Conservation (phyloP, 2,329 filamentous ascomycete species). For the Fusarium musae region DNA sequence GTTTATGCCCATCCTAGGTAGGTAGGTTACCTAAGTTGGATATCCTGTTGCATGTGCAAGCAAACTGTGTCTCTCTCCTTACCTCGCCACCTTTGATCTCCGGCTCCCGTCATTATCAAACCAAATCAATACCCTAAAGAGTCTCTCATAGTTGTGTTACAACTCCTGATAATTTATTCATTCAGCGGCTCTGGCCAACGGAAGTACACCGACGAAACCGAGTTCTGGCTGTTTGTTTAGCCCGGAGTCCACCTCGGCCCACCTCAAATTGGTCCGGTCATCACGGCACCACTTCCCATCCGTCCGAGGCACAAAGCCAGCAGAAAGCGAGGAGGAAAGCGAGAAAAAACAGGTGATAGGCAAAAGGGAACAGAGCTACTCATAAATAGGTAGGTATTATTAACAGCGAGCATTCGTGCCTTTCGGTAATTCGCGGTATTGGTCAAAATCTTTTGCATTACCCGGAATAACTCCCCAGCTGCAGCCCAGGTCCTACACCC, state of each 20-base stretch:
- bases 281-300: conserved; percentile 36
- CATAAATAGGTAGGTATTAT: conserved; percentile 21
- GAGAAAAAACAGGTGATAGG: conserved; percentile 19
- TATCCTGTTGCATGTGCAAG: conserved; percentile 30
- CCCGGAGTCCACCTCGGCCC: conserved; percentile 38
- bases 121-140: neutral
- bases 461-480: conserved; percentile 5
- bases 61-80: conserved; percentile 1
- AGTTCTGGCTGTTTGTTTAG: conserved; percentile 28
- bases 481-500: conserved; percentile 12
- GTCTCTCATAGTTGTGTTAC: neutral
- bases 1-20: neutral
- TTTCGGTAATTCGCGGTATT: conserved; percentile 31
- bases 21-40: neutral
- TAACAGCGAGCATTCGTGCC: neutral
- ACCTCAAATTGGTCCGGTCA: conserved; percentile 25
- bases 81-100: neutral
- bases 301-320: conserved; percentile 36
- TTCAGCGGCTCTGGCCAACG: conserved; percentile 17
- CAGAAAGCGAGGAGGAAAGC: conserved; percentile 29
- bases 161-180: conserved; percentile 10
- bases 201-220: conserved; percentile 28
- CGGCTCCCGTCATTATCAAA: neutral
- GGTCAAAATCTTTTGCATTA: conserved; percentile 10
- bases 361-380: conserved; percentile 19